Conservation (phyloP, 345 rosid genomes). For the Tarenaya hassleriana region DNA sequence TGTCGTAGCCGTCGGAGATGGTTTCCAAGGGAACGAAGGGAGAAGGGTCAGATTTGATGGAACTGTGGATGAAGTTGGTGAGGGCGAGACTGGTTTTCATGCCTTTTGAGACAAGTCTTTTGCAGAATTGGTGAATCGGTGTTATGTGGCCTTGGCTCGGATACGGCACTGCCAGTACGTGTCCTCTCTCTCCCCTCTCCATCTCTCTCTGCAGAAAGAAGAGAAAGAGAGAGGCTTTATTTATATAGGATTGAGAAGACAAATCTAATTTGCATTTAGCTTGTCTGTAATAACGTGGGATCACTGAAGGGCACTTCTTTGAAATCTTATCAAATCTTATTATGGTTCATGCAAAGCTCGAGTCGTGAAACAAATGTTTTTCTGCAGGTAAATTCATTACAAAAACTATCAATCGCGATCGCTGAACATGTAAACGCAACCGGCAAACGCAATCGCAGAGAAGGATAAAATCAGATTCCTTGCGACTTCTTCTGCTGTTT, state of each 20-base stretch:
- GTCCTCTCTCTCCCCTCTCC: conserved; percentile 21
- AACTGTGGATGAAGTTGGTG: conserved; percentile 31
- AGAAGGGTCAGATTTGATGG: conserved; percentile 24
- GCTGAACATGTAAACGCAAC: no score
- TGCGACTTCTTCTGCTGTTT: no score
- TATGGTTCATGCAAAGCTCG: no score
- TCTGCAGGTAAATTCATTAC: no score
- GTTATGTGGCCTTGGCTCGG: conserved; percentile 49
- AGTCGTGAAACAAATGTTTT: no score
- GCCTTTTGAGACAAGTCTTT: conserved; percentile 45
- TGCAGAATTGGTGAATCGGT: conserved; percentile 49
- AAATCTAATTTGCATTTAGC: conserved; percentile 3
- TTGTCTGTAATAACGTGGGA: no score
- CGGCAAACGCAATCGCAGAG: no score
- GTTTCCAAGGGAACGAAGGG: conserved; percentile 17
- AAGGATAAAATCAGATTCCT: no score
- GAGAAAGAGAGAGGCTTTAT: conserved; percentile 1
- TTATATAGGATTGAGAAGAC: not conserved
- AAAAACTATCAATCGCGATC: no score
- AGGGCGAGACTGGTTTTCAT: conserved; percentile 34
- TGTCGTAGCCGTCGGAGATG: conserved; percentile 17
- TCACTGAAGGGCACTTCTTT: no score
- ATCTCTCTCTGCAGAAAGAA: conserved; percentile 7
- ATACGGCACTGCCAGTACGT: conserved; percentile 31
- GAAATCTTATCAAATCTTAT: no score